Base-by-base conservation (phyloP, 2,329 filamentous ascomycete species). In the Neurospora sp. region DNA sequence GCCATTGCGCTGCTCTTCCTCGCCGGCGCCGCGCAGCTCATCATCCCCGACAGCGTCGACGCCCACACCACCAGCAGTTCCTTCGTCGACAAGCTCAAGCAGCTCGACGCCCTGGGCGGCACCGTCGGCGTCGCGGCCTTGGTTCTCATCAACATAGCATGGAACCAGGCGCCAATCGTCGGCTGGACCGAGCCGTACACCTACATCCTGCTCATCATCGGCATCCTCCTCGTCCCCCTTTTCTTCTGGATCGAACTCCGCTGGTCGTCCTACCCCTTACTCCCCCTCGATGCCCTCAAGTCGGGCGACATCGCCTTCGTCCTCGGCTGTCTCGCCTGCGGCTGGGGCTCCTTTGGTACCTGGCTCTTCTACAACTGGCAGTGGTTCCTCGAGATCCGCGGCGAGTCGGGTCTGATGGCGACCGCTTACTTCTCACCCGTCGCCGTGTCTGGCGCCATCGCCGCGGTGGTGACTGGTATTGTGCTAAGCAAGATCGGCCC, bases 81-180 rank as follows among this genome's bases (percentile, higher is more conserved):
- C 46, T 66, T 52, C 69, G 2, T 67, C 52, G 68, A 67, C 17
- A 42, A 72, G 0, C 69, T 77, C 67, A 66, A 70, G 19, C 73
- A 75, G 10, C 71, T 79, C 17, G 78, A 79, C 66, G 40, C 76
- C 7, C 67, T 73, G 5, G 78, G 77, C n/a, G 73, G 73, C 2
- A 15, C 73, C 2, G 66, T 72, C 1, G 86, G 86, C 2, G 80
- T 88, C 33, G 78, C 80, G 0, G 84, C 81, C 1, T 78, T 89
- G 42, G 79, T 88, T 1, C 78, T 89, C 4, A 79, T 88, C 76
- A 89, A 88, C 75, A 83, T 89, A 69, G 84, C 86, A 1, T 88
- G 85, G 85, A 89, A 89, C 73, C 86, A 89, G 75, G 86, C 84
- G 0, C 82, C 84, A 0, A 78, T 84, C 1, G 83, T 82, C 7